Evolutionary conservation across 1,284 basidiomycete genomes (phyloP).

Genomic region (Heterobasidion irregulare): DNA sequence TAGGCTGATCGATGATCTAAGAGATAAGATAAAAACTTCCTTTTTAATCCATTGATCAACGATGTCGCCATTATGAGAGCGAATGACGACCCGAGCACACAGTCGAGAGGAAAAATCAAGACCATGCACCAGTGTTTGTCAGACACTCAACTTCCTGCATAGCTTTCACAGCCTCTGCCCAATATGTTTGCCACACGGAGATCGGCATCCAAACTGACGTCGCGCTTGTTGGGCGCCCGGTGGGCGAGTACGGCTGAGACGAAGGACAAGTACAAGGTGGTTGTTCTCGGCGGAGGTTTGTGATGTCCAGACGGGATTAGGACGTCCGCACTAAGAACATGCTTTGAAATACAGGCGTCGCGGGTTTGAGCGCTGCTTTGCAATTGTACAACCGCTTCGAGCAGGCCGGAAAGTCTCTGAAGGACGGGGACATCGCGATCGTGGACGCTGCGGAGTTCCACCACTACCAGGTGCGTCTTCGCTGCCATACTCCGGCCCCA

Average conservation of each 20-base stretch:
- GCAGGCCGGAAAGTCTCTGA: constrained; percentile 58
- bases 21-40: constrained; percentile 1
- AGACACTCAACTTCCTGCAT: not conserved
- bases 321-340: constrained; percentile 6
- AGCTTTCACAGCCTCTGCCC: not conserved
- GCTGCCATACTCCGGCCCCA: constrained; percentile 1
- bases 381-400: constrained; percentile 80
- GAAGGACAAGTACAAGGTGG: constrained; percentile 48
- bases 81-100: not conserved
- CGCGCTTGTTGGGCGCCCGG: constrained; percentile 11
- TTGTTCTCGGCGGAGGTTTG: constrained; percentile 63
- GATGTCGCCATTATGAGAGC: constrained; percentile 5
- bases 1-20: not conserved
- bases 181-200: constrained; percentile 6
- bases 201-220: constrained; percentile 2
- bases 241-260: constrained; percentile 30
- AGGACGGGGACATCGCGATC: constrained; percentile 74
- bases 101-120: not conserved
- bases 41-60: not conserved
- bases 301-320: constrained; percentile 2
- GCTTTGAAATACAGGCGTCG: constrained; percentile 47
- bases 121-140: not conserved
- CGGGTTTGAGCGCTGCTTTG: constrained; percentile 71
- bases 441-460: constrained; percentile 73
- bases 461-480: constrained; percentile 58